Evolutionary conservation across 2,329 filamentous ascomycete species (phyloP).

Genomic region (Diaporthe sp.): DNA sequence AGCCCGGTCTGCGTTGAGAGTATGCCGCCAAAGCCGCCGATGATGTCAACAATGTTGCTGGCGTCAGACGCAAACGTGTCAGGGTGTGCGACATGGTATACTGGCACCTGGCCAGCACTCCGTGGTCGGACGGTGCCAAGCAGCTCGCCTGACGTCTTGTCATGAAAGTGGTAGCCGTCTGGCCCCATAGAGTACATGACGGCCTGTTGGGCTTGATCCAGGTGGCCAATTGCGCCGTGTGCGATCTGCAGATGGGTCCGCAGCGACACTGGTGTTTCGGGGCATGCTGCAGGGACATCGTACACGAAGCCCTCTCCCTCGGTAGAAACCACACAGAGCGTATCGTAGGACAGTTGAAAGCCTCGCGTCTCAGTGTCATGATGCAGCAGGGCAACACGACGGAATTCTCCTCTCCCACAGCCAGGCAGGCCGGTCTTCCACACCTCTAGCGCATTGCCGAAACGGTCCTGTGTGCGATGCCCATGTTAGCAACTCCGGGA

Average conservation of each 20-base stretch:
- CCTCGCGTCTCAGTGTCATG: conserved; percentile 59
- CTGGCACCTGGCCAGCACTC: neutral
- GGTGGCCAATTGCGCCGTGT: conserved; percentile 57
- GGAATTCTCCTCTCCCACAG: conserved; percentile 54
- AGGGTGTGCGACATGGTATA: conserved; percentile 44
- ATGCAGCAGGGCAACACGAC: conserved; percentile 54
- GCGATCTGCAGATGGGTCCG: conserved; percentile 55
- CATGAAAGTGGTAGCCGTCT: conserved; percentile 57
- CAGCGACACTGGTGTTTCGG: conserved; percentile 49
- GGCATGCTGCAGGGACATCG: conserved; percentile 48
- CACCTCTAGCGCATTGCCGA: conserved; percentile 59
- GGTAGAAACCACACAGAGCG: conserved; percentile 60
- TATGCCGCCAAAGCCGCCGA: conserved; percentile 26
- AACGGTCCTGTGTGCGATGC: conserved; percentile 49
- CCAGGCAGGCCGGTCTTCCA: conserved; percentile 56
- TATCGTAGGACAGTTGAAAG: conserved; percentile 58
- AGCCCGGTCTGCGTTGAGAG: conserved; percentile 14
- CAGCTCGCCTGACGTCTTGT: conserved; percentile 54
- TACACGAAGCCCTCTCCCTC: conserved; percentile 60
- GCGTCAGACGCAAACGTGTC: conserved; percentile 33
- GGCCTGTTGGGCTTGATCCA: conserved; percentile 56
- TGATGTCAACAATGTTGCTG: conserved; percentile 34
- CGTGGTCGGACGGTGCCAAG: conserved; percentile 53
- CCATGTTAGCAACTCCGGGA: neutral
- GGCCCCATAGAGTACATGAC: conserved; percentile 60